Percentiles rank a stretch among this genome's conserved stretches.
phyloP scores from a whole-genome alignment of 78 protist genomes.

The Dictyostelium capitatum region DNA sequence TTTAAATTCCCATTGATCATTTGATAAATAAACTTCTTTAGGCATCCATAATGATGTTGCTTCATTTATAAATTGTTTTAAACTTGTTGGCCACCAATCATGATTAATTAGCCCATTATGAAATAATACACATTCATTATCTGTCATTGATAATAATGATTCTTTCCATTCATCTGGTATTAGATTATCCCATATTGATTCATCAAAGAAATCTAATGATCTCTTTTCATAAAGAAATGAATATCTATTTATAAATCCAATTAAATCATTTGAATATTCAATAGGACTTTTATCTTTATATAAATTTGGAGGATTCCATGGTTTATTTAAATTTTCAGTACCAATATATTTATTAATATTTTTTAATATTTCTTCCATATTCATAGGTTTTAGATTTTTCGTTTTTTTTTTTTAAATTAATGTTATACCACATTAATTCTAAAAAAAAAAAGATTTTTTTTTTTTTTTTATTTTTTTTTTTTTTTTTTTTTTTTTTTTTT shows the following conservation, averaged over 20 bases:
- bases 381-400: not conserved
- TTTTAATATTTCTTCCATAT: not conserved
- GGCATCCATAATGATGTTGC: conserved; percentile 49
- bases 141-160: conserved; percentile 14
- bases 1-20: conserved; percentile 4
- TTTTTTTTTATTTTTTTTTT: not conserved
- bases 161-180: conserved; percentile 57
- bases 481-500: too few species aligned
- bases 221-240: conserved; percentile 33
- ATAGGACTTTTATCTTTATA: conserved; percentile 15
- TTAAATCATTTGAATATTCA: conserved; percentile 24
- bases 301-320: conserved; percentile 40
- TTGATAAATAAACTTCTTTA: not conserved
- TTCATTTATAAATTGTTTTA: conserved; percentile 19
- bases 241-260: conserved; percentile 26
- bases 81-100: not conserved
- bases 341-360: conserved; percentile 1
- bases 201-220: conserved; percentile 49
- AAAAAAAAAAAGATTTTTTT: not conserved
- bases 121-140: conserved; percentile 5
- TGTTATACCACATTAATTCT: too few species aligned
- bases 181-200: not conserved
- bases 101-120: not conserved
- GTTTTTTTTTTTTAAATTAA: not conserved
- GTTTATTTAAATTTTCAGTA: not conserved